Base-by-base conservation (phyloP, 2,329 filamentous ascomycete genomes). In the Pseudopithomyces chartarum region DNA sequence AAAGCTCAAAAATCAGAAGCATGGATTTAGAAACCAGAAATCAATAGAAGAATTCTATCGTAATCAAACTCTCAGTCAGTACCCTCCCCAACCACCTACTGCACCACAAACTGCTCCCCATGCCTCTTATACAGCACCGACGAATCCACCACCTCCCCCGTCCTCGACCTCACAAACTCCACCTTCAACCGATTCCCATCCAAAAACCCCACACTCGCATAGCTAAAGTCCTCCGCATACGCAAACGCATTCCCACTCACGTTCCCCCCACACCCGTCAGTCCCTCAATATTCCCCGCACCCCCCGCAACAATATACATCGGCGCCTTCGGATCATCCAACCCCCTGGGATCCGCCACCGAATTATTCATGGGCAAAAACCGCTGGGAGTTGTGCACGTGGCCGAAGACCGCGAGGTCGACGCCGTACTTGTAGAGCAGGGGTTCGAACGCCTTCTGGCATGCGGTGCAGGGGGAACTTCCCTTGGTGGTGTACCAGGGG, bases 341-440 rank as follows among this genome's bases (percentile, higher is more conserved):
- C 1, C 68, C 60, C 55, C 81, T 59, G 59, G 82, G 7, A 65
- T 85, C 68, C 1, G 56, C 61, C 11, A 55, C 55, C 7, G 54
- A 48, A 40, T 70, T 64, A 56, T 64, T 63, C 8, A 74, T 42
- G 19, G 73, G 81, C 65, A 75, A 58, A 61, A 85, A 83, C 1
- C 84, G 79, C 72, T 86, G 83, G 23, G 81, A 80, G 70, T 84
- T 85, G 70, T 86, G 84, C 13, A 84, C 81, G 63, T 87, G 84
- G 1, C 84, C 84, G 60, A 85, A 84, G 6, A 86, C 73, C 23
- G 71, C 83, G 4, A 86, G 68, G 59, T 87, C 84, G 19, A 87
- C 84, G 26, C 83, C 83, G 66, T 85, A 84, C 50, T 79, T 76
- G 70, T 84, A 83, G 6, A 86, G 68, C 2, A 85, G 66, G 0